A percentile compares a stretch with the other conserved stretches of the same genome.
Evolutionary conservation across 768 basidiomycete genomes (phyloP).

Genomic region (Lentinula raphanica): DNA sequence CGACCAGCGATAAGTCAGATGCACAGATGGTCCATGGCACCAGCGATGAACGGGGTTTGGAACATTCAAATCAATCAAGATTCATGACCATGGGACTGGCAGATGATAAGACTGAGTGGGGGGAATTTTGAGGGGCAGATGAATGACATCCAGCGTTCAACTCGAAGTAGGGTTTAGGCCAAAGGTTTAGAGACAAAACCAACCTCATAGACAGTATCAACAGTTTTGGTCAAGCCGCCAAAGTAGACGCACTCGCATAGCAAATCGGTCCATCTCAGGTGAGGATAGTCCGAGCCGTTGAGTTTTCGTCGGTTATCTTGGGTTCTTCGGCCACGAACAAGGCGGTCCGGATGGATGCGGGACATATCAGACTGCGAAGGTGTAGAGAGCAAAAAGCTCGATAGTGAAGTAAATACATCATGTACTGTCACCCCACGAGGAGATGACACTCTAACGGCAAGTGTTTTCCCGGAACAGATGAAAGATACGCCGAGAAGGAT

Average conservation of each 20-base stretch:
- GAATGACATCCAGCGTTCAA: neutral
- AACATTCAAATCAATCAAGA: too few species aligned
- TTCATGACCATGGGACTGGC: neutral
- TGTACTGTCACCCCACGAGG: neutral
- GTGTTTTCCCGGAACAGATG: neutral
- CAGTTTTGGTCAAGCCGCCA: neutral
- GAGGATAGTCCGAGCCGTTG: neutral
- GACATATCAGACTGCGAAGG: neutral
- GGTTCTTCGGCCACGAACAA: neutral
- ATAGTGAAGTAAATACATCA: slow-evolving; percentile 1
- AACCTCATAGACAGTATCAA: neutral
- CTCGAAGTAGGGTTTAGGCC: neutral
- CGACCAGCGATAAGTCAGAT: too few species aligned
- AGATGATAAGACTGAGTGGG: neutral
- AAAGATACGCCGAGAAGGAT: neutral
- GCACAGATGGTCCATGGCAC: too few species aligned
- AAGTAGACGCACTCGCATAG: neutral
- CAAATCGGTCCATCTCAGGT: slow-evolving; percentile 1
- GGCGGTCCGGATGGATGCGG: neutral
- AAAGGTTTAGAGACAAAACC: neutral
- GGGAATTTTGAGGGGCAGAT: neutral
- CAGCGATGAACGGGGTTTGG: too few species aligned
- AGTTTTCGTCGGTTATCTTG: neutral
- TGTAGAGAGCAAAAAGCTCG: neutral
- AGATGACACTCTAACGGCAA: neutral